Evolutionary conservation across 805 yeast genomes (phyloP).

Genomic region (Suhomyces canberraensis): DNA sequence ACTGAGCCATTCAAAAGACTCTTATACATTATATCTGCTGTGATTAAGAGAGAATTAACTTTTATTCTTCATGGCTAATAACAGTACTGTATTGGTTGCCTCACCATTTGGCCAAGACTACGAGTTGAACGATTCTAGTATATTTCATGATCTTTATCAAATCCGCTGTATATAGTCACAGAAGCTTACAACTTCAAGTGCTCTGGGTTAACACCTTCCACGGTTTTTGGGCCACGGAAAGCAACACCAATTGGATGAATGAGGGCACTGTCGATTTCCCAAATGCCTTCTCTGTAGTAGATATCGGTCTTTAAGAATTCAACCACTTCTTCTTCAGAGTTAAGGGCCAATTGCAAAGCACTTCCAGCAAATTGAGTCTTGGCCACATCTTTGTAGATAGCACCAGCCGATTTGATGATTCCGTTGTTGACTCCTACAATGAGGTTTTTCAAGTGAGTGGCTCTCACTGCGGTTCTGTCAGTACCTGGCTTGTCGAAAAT

Average conservation of each 20-base stretch:
- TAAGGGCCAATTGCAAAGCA: slow-evolving; percentile 59
- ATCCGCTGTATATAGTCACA: too few relatives aligned
- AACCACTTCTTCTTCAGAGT: slow-evolving; percentile 60
- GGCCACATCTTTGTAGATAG: slow-evolving; percentile 38
- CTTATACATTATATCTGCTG: too few relatives aligned
- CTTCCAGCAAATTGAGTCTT: slow-evolving; percentile 65
- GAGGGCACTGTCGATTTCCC: slow-evolving; percentile 67
- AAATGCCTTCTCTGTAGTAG: slow-evolving; percentile 62
- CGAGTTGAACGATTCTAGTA: too few relatives aligned
- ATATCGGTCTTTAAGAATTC: slow-evolving; percentile 62
- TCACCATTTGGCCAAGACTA: too few relatives aligned
- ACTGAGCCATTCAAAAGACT: too few relatives aligned
- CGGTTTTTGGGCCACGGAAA: slow-evolving; percentile 29
- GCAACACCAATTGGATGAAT: slow-evolving; percentile 52
- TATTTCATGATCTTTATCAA: too few relatives aligned
- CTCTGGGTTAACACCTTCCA: slow-evolving; percentile 26
- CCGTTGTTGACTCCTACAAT: slow-evolving; percentile 40
- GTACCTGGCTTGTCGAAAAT: slow-evolving; percentile 67
- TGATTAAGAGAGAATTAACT: too few relatives aligned
- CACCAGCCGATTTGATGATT: slow-evolving; percentile 41
- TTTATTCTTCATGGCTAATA: too few relatives aligned
- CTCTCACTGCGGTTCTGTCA: slow-evolving; percentile 52
- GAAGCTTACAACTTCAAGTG: too few relatives aligned
- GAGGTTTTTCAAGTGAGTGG: slow-evolving; percentile 50
- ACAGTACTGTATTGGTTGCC: too few relatives aligned